phyloP scores from a whole-genome alignment of 2,329 filamentous ascomycete genomes.

The Eutypa lata region DNA sequence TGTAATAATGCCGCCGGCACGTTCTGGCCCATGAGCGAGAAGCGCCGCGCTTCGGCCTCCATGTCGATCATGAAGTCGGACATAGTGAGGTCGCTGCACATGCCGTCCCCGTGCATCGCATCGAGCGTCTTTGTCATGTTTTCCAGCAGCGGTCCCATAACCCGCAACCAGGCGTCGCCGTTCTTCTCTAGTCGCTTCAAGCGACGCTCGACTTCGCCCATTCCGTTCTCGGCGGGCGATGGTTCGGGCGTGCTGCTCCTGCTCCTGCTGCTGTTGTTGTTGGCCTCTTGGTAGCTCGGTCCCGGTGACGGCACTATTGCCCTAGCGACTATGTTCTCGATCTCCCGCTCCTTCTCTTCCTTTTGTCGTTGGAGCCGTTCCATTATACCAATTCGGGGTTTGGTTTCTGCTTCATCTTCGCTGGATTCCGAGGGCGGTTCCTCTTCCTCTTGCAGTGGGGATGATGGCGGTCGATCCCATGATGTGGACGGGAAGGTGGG shows the following conservation, averaged over 20 bases:
- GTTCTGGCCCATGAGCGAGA: background rate
- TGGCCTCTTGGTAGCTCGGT: conserved; percentile 2
- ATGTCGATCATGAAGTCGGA: background rate
- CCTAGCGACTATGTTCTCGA: conserved; percentile 13
- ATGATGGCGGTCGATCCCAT: conserved; percentile 1
- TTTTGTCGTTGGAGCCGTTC: conserved; percentile 16
- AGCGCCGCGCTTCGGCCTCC: background rate
- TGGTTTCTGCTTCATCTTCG: background rate
- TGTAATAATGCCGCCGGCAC: background rate
- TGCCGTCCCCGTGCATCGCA: conserved; percentile 13
- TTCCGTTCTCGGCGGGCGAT: background rate
- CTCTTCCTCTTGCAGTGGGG: background rate
- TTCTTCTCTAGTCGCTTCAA: conserved; percentile 14
- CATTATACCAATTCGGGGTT: conserved; percentile 6
- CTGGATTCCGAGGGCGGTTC: background rate
- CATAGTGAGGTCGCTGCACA: background rate
- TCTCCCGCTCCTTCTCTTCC: conserved; percentile 14
- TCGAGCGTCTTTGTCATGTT: conserved; percentile 18
- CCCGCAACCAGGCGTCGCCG: conserved; percentile 15
- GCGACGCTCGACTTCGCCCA: conserved; percentile 14
- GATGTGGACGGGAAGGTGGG: background rate
- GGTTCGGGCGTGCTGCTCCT: background rate
- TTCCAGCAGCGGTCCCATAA: conserved; percentile 12
- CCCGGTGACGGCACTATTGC: too few relatives aligned
- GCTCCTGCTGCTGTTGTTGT: too few relatives aligned